phyloP scores from a whole-genome alignment of 73 alveolate genomes.

The Tetrahymena malaccensis region DNA sequence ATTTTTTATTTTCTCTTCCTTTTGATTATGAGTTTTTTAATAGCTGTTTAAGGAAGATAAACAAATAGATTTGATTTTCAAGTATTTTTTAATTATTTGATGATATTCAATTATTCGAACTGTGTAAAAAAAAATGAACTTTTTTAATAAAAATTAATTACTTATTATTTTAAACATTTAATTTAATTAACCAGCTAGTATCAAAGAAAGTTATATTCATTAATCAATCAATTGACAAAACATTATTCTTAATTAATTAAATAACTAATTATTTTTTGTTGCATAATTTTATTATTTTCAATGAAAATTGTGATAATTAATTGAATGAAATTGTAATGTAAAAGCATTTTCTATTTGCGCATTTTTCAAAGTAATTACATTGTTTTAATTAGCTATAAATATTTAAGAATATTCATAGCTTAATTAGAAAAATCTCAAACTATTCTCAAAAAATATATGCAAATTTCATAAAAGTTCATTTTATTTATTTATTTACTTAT shows the following conservation, averaged over 20 bases:
- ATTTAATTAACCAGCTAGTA: not conserved
- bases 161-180: not conserved
- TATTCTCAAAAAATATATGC: not conserved
- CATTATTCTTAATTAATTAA: too few relatives aligned
- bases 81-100: not conserved
- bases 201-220: not conserved
- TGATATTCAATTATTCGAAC: not conserved
- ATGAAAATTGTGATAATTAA: not conserved
- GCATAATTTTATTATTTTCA: not conserved
- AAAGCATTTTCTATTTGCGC: not conserved
- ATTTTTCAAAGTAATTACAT: too few relatives aligned
- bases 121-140: not conserved
- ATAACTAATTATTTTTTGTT: too few relatives aligned
- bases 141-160: too few relatives aligned
- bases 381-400: not conserved
- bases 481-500: not conserved
- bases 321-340: not conserved
- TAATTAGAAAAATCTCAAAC: too few relatives aligned
- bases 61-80: too few relatives aligned
- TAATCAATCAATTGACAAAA: not conserved
- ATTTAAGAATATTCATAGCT: not conserved
- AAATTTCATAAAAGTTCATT: too few relatives aligned
- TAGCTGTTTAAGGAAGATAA: not conserved
- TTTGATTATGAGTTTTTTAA: too few relatives aligned
- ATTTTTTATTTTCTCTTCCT: not conserved